Percentiles rank a stretch among this genome's conserved stretches.
Evolutionary conservation across 2,329 filamentous ascomycete species (phyloP).

Genomic region (Helminthosporium solani): DNA sequence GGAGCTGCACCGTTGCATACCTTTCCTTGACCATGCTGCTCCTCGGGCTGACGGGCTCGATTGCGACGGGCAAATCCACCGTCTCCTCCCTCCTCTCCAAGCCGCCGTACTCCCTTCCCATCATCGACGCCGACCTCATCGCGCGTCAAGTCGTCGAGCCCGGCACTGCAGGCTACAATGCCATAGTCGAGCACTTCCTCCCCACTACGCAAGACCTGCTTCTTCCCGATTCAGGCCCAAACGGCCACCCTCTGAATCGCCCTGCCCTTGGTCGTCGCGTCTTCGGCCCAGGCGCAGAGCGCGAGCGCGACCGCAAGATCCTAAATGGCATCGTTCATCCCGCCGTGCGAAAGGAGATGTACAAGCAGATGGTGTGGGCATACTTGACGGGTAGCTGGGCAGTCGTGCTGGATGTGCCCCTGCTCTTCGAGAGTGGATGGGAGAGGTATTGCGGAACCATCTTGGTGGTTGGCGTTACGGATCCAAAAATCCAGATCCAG

Average conservation of each 20-base stretch:
- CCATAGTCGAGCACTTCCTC: constrained; percentile 79
- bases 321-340: constrained; percentile 93
- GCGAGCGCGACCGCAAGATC: constrained; percentile 68
- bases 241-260: constrained; percentile 76
- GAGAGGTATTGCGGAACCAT: constrained; percentile 84
- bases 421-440: constrained; percentile 86
- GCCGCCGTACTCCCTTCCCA: constrained; percentile 79
- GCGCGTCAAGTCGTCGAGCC: constrained; percentile 94
- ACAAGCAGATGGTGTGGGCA: constrained; percentile 67
- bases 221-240: constrained; percentile 58
- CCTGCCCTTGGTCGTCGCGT: constrained; percentile 81
- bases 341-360: constrained; percentile 81
- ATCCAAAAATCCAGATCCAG: constrained; percentile 79
- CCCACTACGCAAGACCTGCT: constrained; percentile 84
- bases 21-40: constrained; percentile 69
- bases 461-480: constrained; percentile 80
- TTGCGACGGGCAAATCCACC: constrained; percentile 97
- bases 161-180: constrained; percentile 77
- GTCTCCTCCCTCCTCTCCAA: constrained; percentile 80
- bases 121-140: constrained; percentile 91
- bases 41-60: constrained; percentile 93
- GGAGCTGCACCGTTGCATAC: background rate
- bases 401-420: constrained; percentile 86
- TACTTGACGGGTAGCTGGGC: constrained; percentile 82
- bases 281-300: constrained; percentile 75